Conservation (phyloP, 805 yeast species). For the Spathaspora hagerdaliae region DNA sequence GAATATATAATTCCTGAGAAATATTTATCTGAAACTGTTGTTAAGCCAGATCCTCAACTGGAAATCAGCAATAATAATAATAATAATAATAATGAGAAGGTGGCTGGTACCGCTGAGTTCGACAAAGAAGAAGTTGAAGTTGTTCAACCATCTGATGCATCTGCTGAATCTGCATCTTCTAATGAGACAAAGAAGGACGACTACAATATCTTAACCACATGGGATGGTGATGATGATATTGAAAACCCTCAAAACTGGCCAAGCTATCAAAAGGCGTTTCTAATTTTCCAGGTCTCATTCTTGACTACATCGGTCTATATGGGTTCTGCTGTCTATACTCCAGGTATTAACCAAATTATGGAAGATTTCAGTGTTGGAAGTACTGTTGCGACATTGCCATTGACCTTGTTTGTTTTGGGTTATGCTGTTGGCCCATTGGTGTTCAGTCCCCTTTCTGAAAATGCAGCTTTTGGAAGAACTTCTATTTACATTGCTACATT, state of each 20-base stretch:
- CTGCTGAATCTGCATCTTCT: background rate
- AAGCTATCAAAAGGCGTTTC: slow-evolving; percentile 29
- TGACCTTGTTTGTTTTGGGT: slow-evolving; percentile 54
- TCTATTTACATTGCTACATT: slow-evolving; percentile 45
- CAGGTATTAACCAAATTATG: slow-evolving; percentile 44
- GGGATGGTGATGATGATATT: slow-evolving; percentile 47
- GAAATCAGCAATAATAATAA: slow-evolving; percentile 28
- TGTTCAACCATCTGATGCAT: background rate
- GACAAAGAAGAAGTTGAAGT: slow-evolving; percentile 3
- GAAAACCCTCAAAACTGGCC: slow-evolving; percentile 61
- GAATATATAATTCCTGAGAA: slow-evolving; percentile 29
- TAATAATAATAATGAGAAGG: slow-evolving; percentile 15
- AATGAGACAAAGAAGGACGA: background rate
- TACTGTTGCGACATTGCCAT: slow-evolving; percentile 46
- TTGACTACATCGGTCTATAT: slow-evolving; percentile 50
- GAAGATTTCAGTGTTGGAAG: slow-evolving; percentile 42
- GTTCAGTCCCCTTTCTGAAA: slow-evolving; percentile 57
- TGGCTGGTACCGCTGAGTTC: background rate
- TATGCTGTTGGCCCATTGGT: slow-evolving; percentile 60
- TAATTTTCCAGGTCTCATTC: slow-evolving; percentile 37
- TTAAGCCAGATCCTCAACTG: background rate
- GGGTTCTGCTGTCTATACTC: slow-evolving; percentile 55
- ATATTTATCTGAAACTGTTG: slow-evolving; percentile 14
- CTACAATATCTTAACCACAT: slow-evolving; percentile 13
- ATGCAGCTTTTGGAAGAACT: slow-evolving; percentile 50